Evolutionary conservation across 805 yeast species (phyloP), one percentile per base, ranked within the genome.

Genomic region (Teunomyces funiuensis): DNA sequence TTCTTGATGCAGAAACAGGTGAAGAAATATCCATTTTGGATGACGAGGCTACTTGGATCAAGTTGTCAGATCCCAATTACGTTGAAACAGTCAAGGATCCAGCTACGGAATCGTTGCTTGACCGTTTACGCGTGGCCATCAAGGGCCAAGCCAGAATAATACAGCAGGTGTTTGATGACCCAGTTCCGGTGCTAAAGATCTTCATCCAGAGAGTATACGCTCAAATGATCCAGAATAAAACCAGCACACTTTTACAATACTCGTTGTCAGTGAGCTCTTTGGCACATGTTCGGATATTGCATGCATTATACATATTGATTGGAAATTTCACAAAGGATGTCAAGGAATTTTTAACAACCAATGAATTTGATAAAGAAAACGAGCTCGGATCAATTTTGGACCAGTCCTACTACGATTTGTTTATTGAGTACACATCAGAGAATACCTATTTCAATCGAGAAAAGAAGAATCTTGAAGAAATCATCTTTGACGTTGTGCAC

Each of bases 201-300:
- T 84, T 91, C 54, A 66, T 87, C 26, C 87, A 85, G 55, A 75
- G 95, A 52, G 71, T 85, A 8, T 86, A 83, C 62, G 89, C 84
- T 0, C 91, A 86, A 60, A 76, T 86, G 49, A 65, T 84, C 23
- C 76, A 77, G 47, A 69, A 77, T 14, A 72, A 78, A 51, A 68
- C 82, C 13, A 81, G 80, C 45, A 63, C 76, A 1, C 65, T 86
- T 23, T 61, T 89, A 23, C 80, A 75, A 38, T 77, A 74, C 42
- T 82, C 96, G 0, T 74, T 77, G 36, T 73, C 85, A 1, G 66
- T 77, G 5, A 79, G 87, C 17, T 71, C 80, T 2, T 64, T 89
- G 39, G 84, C 95, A 0, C 88, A 84, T 56, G 80, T 89, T 2
- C 74, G 98, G 53, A 74, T 83, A 1, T 63, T 91, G 25, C 86